Base-by-base conservation (phyloP, 1,284 basidiomycete species). In the Boletus semigastroideus region DNA sequence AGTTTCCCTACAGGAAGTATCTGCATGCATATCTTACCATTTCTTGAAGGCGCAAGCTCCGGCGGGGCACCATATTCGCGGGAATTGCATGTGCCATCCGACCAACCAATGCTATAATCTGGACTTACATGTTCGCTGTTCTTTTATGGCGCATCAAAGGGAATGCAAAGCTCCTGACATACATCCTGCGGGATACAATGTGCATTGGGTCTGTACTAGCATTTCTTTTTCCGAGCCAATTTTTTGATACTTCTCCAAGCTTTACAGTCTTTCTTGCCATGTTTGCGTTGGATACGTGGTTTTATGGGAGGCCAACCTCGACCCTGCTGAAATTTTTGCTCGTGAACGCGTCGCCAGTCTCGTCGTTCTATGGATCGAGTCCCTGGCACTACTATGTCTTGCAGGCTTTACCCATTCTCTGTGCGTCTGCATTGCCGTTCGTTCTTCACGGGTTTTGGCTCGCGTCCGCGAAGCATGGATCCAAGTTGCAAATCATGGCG, bases 311-410 rank as follows among this genome's bases (percentile, higher is more conserved):
- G 34, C 71, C 79, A 1, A 90, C 87, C 0, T 81, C 95, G 58
- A 90, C 94, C 1, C 81, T 92, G 1, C 70, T 90, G 42, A 93
- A 92, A 65, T 91, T 99, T 65, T 64, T 97, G 27, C 72, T 77
- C 38, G 86, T 87, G 42, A 96, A 97, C 63, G 73, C 92, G 1
- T 88, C 88, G 2, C 77, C 83, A 3, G 79, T 98, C 17, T 95
- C 97, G 0, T 73, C 87, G n/a, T 98, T 98, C 68, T 99, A 99
- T 66, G 97, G 97, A n/a, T 72, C 78, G 3, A 92, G 84, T 55
- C 73, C 88, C 1, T 90, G 86, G 83, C 88, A 96, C 64, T 99
- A 92, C 69, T 98, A 99, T 65, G 55, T 98, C 33, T 79, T 82
- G 0, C 94, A 98, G 72, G 94, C 81, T 0, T 62, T 98, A 1